Evolutionary conservation across 768 basidiomycete species (phyloP), one percentile per base, ranked within the genome.

Genomic region (Rhodotorula taiwanensis): DNA sequence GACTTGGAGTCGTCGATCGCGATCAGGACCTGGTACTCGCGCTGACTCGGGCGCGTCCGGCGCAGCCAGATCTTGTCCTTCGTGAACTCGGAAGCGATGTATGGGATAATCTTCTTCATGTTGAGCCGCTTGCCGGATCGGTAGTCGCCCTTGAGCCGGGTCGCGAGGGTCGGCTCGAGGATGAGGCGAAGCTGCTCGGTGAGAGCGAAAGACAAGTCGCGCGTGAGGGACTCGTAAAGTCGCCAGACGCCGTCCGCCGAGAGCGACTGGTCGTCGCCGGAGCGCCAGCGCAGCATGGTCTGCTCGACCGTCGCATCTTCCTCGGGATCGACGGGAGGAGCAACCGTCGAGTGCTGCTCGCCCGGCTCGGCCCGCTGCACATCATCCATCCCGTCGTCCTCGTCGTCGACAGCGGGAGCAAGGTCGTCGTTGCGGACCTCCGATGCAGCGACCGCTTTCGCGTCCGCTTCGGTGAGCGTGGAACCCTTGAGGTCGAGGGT

Each of bases 51-150:
- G 53, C 87, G 85, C 6, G 93, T 95, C 27, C 95, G 83, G 30
- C 94, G 86, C 41, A 98, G 80, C 95, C 95, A 99, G 68, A 98
- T 98, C 77, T 93, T 93, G 81, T 99, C 94, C 76, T 98, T 98
- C 55, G 93, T 98, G 79, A 89, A 99, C 77, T 99, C 95, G 77
- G 87, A 89, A 41, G 95, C 94, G 64, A 99, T 93, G 79, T 94
- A 98, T 5, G 88, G 84, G 64, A 99, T 93, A 75, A 98, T 90
- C 77, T 93, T 93, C 75, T 93, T 91, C 94, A 98, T 97, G 76
- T 98, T 98, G 34, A 99, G 82, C 25, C 94, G 83, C 77, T 99
- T 99, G 55, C 95, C 95, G 0, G 89, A 93, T 34, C 93, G 87
- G 76, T 95, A 99, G 79, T 98, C 95, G 43, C 95, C 95, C 76